Conservation (phyloP, 768 basidiomycete genomes). For the Lactarius hatsudake region DNA sequence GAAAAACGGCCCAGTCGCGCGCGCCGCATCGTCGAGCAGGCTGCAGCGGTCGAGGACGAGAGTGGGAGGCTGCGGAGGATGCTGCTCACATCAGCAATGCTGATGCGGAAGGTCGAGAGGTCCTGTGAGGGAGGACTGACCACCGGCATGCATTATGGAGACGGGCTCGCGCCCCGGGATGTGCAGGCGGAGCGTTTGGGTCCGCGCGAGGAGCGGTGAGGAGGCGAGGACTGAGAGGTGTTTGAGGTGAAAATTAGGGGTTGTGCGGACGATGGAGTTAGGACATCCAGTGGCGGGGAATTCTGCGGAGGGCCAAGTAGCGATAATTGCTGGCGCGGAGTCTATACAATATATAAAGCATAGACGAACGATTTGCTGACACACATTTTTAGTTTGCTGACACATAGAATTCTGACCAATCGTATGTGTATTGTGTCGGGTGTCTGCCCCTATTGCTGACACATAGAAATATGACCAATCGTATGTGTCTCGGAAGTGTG, state of each 20-base stretch:
- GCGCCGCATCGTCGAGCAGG: constrained; percentile 44
- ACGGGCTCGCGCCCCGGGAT: constrained; percentile 65
- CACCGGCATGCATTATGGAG: too few species aligned
- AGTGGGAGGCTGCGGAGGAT: constrained; percentile 49
- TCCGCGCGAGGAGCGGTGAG: constrained; percentile 42
- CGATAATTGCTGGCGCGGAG: constrained; percentile 58
- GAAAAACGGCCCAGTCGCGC: constrained; percentile 60
- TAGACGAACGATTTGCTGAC: too few species aligned
- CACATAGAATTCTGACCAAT: too few species aligned
- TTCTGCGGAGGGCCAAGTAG: constrained; percentile 53
- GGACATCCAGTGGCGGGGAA: constrained; percentile 43
- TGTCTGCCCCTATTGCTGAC: too few species aligned
- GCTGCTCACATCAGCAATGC: constrained; percentile 51
- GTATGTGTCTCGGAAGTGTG: too few species aligned
- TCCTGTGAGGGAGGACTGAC: constrained; percentile 51
- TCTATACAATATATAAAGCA: too few species aligned
- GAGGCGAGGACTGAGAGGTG: constrained; percentile 47
- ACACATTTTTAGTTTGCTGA: too few species aligned
- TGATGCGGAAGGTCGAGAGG: constrained; percentile 65
- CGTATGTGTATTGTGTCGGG: too few species aligned
- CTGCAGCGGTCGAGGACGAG: constrained; percentile 70
- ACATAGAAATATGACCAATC: too few species aligned
- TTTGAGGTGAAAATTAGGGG: constrained; percentile 81
- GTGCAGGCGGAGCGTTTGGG: constrained; percentile 62
- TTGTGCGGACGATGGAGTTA: constrained; percentile 59